These are phyloP conservation scores for Saccharum spontaneum DNA, from an alignment of 176 grass and related monocot species.

Conservation along the genomic window DNA sequence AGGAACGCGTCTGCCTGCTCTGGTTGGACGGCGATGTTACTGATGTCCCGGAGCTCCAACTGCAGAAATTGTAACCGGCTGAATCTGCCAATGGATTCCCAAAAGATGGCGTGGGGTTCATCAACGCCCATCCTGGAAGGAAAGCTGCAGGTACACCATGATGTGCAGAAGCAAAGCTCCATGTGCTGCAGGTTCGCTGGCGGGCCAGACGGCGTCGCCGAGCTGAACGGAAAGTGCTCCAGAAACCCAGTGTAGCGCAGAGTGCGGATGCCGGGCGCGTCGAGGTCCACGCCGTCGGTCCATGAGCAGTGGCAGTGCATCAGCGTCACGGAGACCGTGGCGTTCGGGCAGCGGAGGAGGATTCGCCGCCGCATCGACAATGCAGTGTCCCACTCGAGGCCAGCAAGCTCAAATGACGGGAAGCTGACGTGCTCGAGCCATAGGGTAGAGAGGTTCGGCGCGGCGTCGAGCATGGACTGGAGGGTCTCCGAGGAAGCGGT, in stretches of 20 bases:
- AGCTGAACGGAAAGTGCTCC: not conserved
- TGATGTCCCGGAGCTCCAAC: not conserved
- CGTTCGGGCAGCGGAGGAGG: not conserved
- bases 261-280: not conserved
- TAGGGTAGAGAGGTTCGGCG: not conserved
- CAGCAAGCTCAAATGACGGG: not conserved
- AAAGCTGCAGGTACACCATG: not conserved
- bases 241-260: not conserved
- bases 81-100: not conserved
- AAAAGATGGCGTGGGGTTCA: not conserved
- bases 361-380: not conserved
- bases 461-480: not conserved
- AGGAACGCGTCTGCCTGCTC: not conserved
- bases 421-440: not conserved
- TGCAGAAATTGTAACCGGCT: not conserved
- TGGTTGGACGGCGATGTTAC: not conserved
- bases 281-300: not conserved
- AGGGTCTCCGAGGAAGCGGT: not conserved
- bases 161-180: not conserved
- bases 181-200: not conserved
- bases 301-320: not conserved
- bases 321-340: not conserved
- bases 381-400: not conserved
- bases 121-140: not conserved
- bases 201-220: not conserved